These are phyloP conservation scores for Petrea volubilis DNA, from an alignment of 257 asterid genomes.

Conservation along the genomic window DNA sequence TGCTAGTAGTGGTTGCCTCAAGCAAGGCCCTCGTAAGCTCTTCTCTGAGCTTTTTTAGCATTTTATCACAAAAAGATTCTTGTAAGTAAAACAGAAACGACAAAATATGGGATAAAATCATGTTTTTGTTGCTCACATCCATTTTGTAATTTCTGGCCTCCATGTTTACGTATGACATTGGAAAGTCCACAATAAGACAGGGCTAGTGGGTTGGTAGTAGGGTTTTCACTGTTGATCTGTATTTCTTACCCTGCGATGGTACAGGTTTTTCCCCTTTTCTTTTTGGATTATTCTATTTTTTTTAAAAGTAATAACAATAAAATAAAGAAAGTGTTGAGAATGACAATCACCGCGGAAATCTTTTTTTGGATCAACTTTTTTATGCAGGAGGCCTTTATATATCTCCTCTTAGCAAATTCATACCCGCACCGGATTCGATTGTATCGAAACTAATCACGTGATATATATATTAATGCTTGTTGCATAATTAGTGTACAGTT, in stretches of 20 bases:
- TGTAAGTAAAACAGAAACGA: conserved; percentile 16
- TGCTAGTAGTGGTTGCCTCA: conserved; percentile 50
- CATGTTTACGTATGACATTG: conserved; percentile 25
- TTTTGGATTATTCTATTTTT: neutral
- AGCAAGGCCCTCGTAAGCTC: conserved; percentile 78
- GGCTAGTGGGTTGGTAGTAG: conserved; percentile 26
- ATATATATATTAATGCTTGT: too few relatives aligned
- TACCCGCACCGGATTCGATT: too few relatives aligned
- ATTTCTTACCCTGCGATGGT: too few relatives aligned
- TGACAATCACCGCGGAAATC: neutral
- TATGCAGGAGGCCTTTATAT: too few relatives aligned
- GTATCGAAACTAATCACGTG: too few relatives aligned
- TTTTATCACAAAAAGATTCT: conserved; percentile 21
- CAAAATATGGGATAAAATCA: conserved; percentile 14
- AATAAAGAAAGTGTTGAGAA: neutral
- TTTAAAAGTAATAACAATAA: neutral
- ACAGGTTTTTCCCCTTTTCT: neutral
- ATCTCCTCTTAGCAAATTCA: too few relatives aligned
- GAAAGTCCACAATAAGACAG: conserved; percentile 26
- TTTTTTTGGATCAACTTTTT: too few relatives aligned
- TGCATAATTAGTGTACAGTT: too few relatives aligned
- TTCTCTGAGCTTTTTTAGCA: conserved; percentile 83
- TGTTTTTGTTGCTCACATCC: conserved; percentile 10
- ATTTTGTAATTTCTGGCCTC: conserved; percentile 10
- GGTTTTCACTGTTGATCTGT: neutral